phyloP scores from a whole-genome alignment of 139 green algal genomes.

The Ettlia oleoabundans region DNA sequence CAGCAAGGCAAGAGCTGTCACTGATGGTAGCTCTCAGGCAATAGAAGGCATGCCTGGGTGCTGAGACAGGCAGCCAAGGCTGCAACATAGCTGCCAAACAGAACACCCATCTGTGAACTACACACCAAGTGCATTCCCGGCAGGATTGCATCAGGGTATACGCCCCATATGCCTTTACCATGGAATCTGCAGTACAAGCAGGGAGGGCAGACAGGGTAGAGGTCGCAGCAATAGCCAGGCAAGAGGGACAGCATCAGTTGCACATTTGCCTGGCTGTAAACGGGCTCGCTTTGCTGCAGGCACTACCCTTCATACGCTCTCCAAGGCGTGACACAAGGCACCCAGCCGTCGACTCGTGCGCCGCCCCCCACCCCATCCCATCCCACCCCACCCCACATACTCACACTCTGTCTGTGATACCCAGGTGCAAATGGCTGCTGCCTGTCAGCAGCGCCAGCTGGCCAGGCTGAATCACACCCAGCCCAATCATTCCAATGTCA shows the following conservation, averaged over 20 bases:
- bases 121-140: conserved; percentile 64
- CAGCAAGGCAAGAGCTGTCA: neutral
- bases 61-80: neutral
- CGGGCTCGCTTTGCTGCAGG: too few species aligned
- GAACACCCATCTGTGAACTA: neutral
- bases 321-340: too few species aligned
- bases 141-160: conserved; percentile 71
- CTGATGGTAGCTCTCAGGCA: too few species aligned
- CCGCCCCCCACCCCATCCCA: neutral
- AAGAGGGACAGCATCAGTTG: too few species aligned
- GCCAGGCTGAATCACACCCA: conserved; percentile 71
- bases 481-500: conserved; percentile 80
- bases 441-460: conserved; percentile 85
- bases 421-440: conserved; percentile 83
- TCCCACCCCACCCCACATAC: neutral
- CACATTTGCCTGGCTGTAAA: too few species aligned
- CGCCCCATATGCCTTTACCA: conserved; percentile 77
- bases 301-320: too few species aligned
- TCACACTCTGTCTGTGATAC: conserved; percentile 51
- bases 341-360: too few species aligned
- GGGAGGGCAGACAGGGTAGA: neutral
- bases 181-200: conserved; percentile 47
- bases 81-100: too few species aligned
- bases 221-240: too few species aligned
- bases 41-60: too few species aligned